Percentiles rank a stretch among this genome's conserved stretches.
Evolutionary conservation across 2,329 filamentous ascomycete genomes (phyloP).

Genomic region (Dactylellina sp.): DNA sequence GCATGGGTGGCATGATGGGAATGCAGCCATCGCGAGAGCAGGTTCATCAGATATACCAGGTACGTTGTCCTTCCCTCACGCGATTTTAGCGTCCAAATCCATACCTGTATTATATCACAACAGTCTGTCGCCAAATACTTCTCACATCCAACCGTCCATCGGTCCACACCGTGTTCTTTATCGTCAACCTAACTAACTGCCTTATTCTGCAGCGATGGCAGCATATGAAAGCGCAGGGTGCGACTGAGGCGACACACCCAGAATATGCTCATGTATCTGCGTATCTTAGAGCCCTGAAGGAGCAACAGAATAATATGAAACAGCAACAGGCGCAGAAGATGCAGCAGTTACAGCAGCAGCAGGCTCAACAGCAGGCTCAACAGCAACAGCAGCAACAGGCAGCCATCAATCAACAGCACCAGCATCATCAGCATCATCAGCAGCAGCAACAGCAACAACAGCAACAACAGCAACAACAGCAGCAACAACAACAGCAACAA

Average conservation of each 20-base stretch:
- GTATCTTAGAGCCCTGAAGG: conserved; percentile 70
- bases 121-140: background rate
- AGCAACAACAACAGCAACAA: conserved; percentile 73
- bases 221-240: conserved; percentile 86
- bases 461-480: conserved; percentile 66
- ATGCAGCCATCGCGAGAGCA: conserved; percentile 50
- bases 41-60: conserved; percentile 42
- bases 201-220: conserved; percentile 77
- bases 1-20: conserved; percentile 26
- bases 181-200: background rate
- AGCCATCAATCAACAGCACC: conserved; percentile 69
- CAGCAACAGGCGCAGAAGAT: conserved; percentile 69
- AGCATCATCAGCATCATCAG: conserved; percentile 67
- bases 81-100: background rate
- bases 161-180: background rate
- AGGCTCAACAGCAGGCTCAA: too few species aligned
- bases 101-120: background rate
- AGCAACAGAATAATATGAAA: conserved; percentile 71
- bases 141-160: background rate
- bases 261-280: conserved; percentile 71
- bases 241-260: conserved; percentile 80
- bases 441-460: conserved; percentile 66
- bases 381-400: conserved; percentile 67
- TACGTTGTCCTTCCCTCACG: conserved; percentile 13
- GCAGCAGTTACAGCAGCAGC: conserved; percentile 65